Base-by-base conservation (phyloP, 148 eudicot genomes). In the Gaultheria prostrata region DNA sequence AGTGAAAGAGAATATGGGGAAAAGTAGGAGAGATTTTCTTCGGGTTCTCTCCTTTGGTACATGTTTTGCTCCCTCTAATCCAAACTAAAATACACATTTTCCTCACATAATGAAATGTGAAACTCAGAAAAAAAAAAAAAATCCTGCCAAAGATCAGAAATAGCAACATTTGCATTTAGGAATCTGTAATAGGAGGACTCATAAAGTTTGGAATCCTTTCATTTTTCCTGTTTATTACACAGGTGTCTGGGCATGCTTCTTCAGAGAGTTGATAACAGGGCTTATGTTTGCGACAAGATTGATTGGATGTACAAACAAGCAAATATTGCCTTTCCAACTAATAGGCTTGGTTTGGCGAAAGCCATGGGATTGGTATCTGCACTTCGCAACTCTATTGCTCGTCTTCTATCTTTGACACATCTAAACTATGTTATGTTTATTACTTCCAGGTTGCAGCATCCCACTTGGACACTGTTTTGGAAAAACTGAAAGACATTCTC, bases 261-360 rank as follows among this genome's bases (percentile, higher is more conserved):
- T 82, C 98, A 94, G 87, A 97, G 93, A 89, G 96, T 97, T 84
- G 96, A 91, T 82, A 92, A 93, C 89, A 93, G 92, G 83, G 82
- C 65, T 72, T 97, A 93, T 91, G 99, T 97, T 82, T 94, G 89
- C 61, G 91, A 89, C 73, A 97, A 92, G 89, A 97, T 97, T 88
- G 94, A 94, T 82, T 88, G 92, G 89, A 93, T 97, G 98, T 93
- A 97, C 82, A 84, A 82, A 70, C 90, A 94, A 82, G 93, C 99
- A 76, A 88, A 92, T 91, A 93, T 97, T 84, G 89, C 95, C 80
- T 85, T 87, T 83, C 97, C 98, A 76, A 84, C 92, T 28, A 94
- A 97, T 82, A 93, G 99, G 87, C 90, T 97, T 86, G 99, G 99
- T 85, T 90, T 97, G 88, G 99, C 99, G 21, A 97, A 97, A 92